Conservation (phyloP, 2,329 filamentous ascomycete genomes). For the Incumbomyces delicatus region DNA sequence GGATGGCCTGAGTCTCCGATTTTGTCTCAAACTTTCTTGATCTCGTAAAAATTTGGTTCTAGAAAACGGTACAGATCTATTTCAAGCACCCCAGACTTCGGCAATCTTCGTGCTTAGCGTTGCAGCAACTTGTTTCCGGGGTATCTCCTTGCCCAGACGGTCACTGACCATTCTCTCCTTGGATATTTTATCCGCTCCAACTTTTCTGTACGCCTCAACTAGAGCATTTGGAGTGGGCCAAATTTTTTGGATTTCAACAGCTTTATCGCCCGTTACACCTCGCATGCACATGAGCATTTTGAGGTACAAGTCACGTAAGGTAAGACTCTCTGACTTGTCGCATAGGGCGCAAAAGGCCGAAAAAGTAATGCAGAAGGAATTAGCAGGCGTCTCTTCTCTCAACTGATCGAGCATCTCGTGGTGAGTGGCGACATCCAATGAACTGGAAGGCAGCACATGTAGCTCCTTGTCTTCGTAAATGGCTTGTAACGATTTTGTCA, state of each 20-base stretch:
- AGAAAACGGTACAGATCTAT: too few relatives aligned
- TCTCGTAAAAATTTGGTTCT: too few relatives aligned
- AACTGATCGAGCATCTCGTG: conserved; percentile 53
- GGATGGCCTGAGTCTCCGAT: neutral
- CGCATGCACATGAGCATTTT: conserved; percentile 80
- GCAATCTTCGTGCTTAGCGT: conserved; percentile 49
- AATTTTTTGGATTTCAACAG: conserved; percentile 66
- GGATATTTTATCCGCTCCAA: conserved; percentile 34
- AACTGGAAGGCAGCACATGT: conserved; percentile 14
- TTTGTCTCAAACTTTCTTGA: too few relatives aligned
- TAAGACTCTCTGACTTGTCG: conserved; percentile 66
- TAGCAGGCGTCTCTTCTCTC: conserved; percentile 40
- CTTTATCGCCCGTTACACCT: conserved; percentile 67
- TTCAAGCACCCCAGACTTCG: conserved; percentile 5
- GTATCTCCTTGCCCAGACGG: conserved; percentile 46
- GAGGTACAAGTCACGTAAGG: conserved; percentile 63
- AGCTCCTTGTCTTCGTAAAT: conserved; percentile 41
- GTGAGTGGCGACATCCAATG: conserved; percentile 50
- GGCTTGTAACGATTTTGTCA: conserved; percentile 59
- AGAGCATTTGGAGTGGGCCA: conserved; percentile 67
- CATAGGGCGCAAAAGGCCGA: conserved; percentile 60
- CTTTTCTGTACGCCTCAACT: conserved; percentile 56
- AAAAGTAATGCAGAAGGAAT: conserved; percentile 59
- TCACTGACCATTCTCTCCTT: conserved; percentile 50
- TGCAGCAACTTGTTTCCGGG: conserved; percentile 59